These are phyloP conservation scores for Macrolepiota dolichaula DNA, from an alignment of 768 basidiomycete species.

Conservation along the genomic window DNA sequence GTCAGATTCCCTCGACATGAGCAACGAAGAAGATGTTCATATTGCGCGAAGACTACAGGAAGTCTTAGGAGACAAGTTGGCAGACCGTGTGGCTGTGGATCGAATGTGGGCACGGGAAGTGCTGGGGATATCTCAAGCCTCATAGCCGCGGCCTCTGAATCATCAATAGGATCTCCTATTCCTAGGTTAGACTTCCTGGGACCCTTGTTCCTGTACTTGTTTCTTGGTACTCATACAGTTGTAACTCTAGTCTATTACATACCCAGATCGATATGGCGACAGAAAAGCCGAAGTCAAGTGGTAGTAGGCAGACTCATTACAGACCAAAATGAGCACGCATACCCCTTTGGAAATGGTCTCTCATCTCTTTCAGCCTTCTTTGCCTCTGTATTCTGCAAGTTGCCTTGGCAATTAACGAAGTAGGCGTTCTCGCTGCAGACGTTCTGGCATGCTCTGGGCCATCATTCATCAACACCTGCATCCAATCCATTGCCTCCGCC, in stretches of 20 bases:
- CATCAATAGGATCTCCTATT: background rate
- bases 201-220: background rate
- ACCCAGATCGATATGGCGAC: background rate
- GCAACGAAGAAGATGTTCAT: conserved; percentile 43
- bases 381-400: background rate
- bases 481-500: too few relatives aligned
- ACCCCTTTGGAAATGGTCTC: background rate
- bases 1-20: conserved; percentile 52
- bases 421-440: too few relatives aligned
- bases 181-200: background rate
- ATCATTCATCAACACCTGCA: too few relatives aligned
- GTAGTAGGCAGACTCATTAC: too few relatives aligned
- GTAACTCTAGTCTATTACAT: background rate
- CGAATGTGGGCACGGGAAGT: conserved; percentile 64
- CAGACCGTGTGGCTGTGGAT: conserved; percentile 52
- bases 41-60: conserved; percentile 46
- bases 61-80: conserved; percentile 61
- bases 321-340: too few relatives aligned
- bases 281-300: too few relatives aligned
- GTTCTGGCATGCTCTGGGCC: too few relatives aligned
- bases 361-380: background rate
- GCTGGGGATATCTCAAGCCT: conserved; percentile 30
- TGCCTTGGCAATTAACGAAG: background rate
- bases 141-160: background rate
- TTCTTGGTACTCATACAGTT: background rate